These are phyloP conservation scores for Zizania latifolia DNA, from an alignment of 176 grass and related monocot species.

Conservation along the genomic window DNA sequence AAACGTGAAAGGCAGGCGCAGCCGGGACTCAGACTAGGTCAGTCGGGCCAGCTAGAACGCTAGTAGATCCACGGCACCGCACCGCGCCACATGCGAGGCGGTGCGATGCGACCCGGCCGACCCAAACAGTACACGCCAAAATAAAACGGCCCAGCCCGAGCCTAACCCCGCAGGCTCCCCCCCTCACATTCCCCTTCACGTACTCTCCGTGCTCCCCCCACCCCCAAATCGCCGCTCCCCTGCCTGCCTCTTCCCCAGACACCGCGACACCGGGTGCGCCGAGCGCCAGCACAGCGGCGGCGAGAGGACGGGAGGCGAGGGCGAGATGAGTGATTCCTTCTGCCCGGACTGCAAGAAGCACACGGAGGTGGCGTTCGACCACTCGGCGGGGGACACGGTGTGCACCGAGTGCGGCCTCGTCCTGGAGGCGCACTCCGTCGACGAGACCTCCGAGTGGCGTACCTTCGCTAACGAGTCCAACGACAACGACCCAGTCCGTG, in stretches of 20 bases:
- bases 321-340: conserved; percentile 65
- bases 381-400: conserved; percentile 83
- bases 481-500: conserved; percentile 82
- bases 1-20: no score
- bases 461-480: conserved; percentile 88
- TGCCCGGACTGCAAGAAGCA: conserved; percentile 88
- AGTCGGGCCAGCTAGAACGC: no score
- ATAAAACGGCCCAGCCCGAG: no score
- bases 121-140: no score
- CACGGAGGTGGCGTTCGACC: conserved; percentile 88
- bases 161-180: no score
- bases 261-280: background rate
- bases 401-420: conserved; percentile 92
- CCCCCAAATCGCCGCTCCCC: conserved; percentile 13
- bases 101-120: no score
- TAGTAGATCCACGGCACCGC: no score
- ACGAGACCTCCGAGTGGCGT: conserved; percentile 89
- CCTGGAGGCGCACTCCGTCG: conserved; percentile 79
- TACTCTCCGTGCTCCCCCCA: no score
- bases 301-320: no score
- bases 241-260: background rate
- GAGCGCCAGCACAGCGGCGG: background rate
- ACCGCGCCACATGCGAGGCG: no score
- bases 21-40: no score
- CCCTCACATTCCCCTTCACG: background rate